Evolutionary conservation across 257 asterid species (phyloP).

Genomic region (Nicotiana attenuata): DNA sequence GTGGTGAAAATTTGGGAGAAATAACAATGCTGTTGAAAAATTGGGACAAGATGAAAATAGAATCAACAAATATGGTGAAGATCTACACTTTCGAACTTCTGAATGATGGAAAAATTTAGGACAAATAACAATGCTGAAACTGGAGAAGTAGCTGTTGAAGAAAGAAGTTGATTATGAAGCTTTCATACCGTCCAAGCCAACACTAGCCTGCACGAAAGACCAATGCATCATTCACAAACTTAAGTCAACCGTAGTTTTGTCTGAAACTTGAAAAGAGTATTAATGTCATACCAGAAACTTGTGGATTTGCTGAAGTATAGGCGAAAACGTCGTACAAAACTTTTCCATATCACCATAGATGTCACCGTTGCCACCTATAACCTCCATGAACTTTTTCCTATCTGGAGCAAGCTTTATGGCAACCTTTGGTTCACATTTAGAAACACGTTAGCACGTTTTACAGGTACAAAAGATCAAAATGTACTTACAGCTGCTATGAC

Average conservation of each 20-base stretch:
- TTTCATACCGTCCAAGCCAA: slow-evolving; percentile 71
- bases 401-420: slow-evolving; percentile 73
- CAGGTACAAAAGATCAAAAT: not conserved
- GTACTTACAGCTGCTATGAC: too few species aligned
- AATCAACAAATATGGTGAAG: not conserved
- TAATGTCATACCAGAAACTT: slow-evolving; percentile 50
- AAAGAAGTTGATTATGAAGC: slow-evolving; percentile 33
- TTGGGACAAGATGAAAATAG: not conserved
- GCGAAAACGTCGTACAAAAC: slow-evolving; percentile 53
- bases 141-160: not conserved
- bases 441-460: not conserved
- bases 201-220: slow-evolving; percentile 29
- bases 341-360: slow-evolving; percentile 42
- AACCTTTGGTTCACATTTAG: slow-evolving; percentile 36
- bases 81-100: not conserved
- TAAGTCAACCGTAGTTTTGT: slow-evolving; percentile 1
- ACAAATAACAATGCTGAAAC: not conserved
- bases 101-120: too few species aligned
- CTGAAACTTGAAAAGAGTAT: not conserved
- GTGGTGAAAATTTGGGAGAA: not conserved
- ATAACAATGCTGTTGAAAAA: not conserved
- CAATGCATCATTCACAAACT: not conserved
- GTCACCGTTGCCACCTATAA: slow-evolving; percentile 40
- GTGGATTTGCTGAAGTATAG: slow-evolving; percentile 52
- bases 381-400: slow-evolving; percentile 74